Evolutionary conservation across 2,329 filamentous ascomycete species (phyloP), one percentile per base, ranked within the genome.

Genomic region (Aspergillus latus): DNA sequence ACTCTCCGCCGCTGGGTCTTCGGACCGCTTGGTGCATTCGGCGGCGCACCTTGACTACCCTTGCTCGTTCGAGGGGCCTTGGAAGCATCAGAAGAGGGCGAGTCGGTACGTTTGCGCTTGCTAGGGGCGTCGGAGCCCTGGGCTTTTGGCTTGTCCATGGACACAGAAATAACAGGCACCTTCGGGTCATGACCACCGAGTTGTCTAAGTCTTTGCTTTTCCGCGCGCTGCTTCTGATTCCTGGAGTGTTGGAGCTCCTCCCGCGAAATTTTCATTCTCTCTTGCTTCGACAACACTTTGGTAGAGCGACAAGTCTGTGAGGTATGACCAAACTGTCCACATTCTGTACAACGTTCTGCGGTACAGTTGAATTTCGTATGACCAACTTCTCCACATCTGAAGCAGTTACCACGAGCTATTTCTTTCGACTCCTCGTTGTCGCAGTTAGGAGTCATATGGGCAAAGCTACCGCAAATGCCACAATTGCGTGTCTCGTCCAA

Each of bases 181-280:
- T 74, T 74, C 5, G 72, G 75, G 59, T 76, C 74, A 62, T 80
- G 77, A 5, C 72, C 73, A 36, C 74, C 76, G 43, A 78, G 66
- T 49, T 80, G 76, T 47, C 66, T 73, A 45, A 72, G 66, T 16
- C 72, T 73, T 54, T 74, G 74, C 40, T 69, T 69, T 50, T 78
- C 74, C 1, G 67, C 54, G 40, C 66, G 70, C 30, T 67, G 66
- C 45, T 74, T 73, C 48, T 73, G 67, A 11, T 65, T 51, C 9
- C 64, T 63, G 15, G 67, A 64, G 59, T 72, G 73, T 3, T 68
- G 64, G 16, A 62, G 56, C 59, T 80, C 78, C 49, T 76, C 69
- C 46, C 65, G 67, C 8, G 62, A 59, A 40, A 80, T 66, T 42
- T 64, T 67, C 13, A 59, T 57, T 57, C 72, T 74, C 49, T 76